Evolutionary conservation across 345 rosid species (phyloP), one percentile per base, ranked within the genome.

Genomic region (Citropsis articulata): DNA sequence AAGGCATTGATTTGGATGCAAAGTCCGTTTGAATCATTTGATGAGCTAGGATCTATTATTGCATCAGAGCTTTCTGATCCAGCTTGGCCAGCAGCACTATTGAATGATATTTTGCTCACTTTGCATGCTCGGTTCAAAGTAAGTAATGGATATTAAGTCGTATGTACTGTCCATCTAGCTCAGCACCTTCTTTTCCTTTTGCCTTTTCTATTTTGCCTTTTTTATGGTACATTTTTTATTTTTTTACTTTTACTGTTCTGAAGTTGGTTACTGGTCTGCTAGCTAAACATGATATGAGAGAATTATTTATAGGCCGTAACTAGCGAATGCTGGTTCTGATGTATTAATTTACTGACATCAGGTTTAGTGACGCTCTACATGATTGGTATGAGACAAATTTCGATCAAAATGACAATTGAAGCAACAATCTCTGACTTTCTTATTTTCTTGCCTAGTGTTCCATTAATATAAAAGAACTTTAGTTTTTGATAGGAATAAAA

Each of bases 1-100:
- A 96, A 96, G 89, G 98, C 98, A 80, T 87, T 96, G 92, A 94
- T 96, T 85, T 96, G 99, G 99, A 96, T 96, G 98, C 99, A 96
- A 89, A 91, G 93, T 83, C 97, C 98, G 8, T 86, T 88, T 82
- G 99, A 94, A 86, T 88, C 99, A 14, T 89, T 94, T 81, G 98
- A 94, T 81, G 99, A 96, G 83, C 79, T 96, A 75, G 95, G 89
- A 83, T 96, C 97, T 65, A 94, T 96, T 78, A 96, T 96, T 80
- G 99, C 98, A 73, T 94, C 98, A 7, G 99, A 96, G 88, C 98
- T 96, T 79, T 92, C 99, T 75, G 99, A 96, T 89, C 99, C 99
- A 66, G 85, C 91, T 61, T 96, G 99, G 99, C 91, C 99, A 35
- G 94, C 98, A 73, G 75, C 98, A 31, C 86, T 96, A 56, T 84